Base-by-base conservation (phyloP, 306 rosid genomes). In the Calophaca sinica region DNA sequence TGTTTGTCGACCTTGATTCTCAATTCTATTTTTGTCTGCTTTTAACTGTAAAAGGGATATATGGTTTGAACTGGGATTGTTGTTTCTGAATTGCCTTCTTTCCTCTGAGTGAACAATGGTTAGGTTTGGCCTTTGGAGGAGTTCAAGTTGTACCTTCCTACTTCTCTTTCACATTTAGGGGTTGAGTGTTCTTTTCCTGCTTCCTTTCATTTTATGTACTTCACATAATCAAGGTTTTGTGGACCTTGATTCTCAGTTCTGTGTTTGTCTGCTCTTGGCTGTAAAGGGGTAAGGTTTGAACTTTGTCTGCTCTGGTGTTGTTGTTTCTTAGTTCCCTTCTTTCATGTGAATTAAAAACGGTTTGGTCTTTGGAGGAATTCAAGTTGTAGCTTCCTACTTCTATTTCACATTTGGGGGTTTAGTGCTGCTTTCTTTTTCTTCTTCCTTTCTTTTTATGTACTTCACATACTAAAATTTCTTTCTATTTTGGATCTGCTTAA, bases 381-480 rank as follows among this genome's bases (percentile, higher is more conserved):
- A 71, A 75, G 39, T 71, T 79, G 67, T 75, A 45, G 13, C 72
- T 71, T 83, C 68, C 62, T 73, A 50, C 69, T 83, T 57, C 72
- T 57, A 26, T 83, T 69, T 60, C 72, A 68, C 62, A 45, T 68
- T 55, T 68, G 55, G 53, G n/a, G 49, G 52, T 50, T 80, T 78
- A 49, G 44, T 54, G 58, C 71, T 81, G 20, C 64, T 28, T 74
- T 41, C 44, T 32, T 55, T 74, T 60, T 9, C 35, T 62, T 8
- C 20, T 15, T 20, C 50, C 31, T 52, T 42, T 63, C 64, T 29
- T 31, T 65, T 64, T 38, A 13, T 52, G 28, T 20, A 5, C 45
- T 72, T 67, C 33, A 41, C 75, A 29, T n/a, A 36, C 55, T 53
- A 59, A 50, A 14, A 2, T 61, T 9, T 64, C 6, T 46, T 6